Conservation (phyloP, 1,139 yeast genomes). For the Saccharomyces uvarum region DNA sequence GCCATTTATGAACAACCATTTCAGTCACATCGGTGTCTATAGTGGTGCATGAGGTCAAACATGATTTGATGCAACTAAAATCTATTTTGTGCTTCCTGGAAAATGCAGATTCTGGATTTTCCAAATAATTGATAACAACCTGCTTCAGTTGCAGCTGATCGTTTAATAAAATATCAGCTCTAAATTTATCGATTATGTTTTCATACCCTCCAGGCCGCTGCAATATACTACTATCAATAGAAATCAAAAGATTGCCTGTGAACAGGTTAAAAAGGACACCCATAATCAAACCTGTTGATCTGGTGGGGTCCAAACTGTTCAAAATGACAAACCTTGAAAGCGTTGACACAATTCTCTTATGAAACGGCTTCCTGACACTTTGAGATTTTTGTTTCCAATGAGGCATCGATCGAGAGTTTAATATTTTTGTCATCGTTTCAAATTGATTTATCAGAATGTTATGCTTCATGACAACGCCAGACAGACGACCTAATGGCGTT, state of each 20-base stretch:
- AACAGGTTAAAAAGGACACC: constrained; percentile 77
- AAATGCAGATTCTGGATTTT: constrained; percentile 78
- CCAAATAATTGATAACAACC: constrained; percentile 88
- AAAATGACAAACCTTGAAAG: constrained; percentile 38
- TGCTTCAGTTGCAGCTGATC: constrained; percentile 89
- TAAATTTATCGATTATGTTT: constrained; percentile 59
- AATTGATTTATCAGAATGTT: constrained; percentile 83
- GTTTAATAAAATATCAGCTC: constrained; percentile 67
- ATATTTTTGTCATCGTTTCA: constrained; percentile 61
- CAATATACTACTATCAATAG: constrained; percentile 72
- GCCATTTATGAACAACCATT: constrained; percentile 83
- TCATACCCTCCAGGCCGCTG: constrained; percentile 86
- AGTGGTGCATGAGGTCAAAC: constrained; percentile 81
- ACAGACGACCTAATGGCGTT: constrained; percentile 81
- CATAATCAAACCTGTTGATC: constrained; percentile 78
- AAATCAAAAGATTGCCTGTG: constrained; percentile 73
- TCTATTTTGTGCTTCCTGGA: constrained; percentile 75
- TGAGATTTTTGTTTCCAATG: constrained; percentile 29
- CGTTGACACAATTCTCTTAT: constrained; percentile 11
- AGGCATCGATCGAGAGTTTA: constrained; percentile 51
- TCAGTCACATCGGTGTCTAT: constrained; percentile 93
- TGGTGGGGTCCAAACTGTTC: constrained; percentile 77
- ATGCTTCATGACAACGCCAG: constrained; percentile 92
- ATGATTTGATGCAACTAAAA: constrained; percentile 77
- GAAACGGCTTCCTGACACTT: constrained; percentile 35